A percentile compares a stretch with the other conserved stretches of the same genome.
Conservation (phyloP, 2,329 filamentous ascomycete species). For the Conoideocrella luteorostrata region DNA sequence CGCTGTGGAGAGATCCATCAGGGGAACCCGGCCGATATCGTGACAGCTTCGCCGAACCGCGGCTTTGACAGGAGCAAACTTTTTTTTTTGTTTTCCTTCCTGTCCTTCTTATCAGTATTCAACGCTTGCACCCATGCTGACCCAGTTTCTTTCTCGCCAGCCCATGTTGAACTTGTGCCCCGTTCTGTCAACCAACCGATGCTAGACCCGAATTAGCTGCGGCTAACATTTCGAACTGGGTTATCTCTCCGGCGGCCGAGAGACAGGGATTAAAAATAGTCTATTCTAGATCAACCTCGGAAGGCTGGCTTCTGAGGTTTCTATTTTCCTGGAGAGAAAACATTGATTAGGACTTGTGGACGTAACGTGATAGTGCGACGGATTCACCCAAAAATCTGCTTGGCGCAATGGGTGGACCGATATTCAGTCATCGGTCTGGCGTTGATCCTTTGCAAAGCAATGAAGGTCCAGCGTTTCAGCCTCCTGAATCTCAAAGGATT, state of each 20-base stretch:
- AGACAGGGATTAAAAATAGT: background rate
- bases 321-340: background rate
- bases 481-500: no score
- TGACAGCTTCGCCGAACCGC: background rate
- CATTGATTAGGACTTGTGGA: no score
- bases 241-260: background rate
- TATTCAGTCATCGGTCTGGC: no score
- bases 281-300: background rate
- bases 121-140: no score
- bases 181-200: background rate
- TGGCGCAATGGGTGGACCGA: no score
- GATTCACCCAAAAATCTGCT: no score
- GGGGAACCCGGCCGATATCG: background rate
- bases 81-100: no score
- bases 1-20: constrained; percentile 2
- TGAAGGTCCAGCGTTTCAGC: no score
- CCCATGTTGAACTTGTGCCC: background rate
- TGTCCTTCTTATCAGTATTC: no score
- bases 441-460: no score
- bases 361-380: no score
- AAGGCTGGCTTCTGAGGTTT: background rate
- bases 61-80: background rate
- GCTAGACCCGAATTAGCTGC: background rate
- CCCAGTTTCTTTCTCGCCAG: background rate
- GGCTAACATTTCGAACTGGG: background rate